Base-by-base conservation (phyloP, 2,329 filamentous ascomycete genomes). In the Colletotrichum camelliae region DNA sequence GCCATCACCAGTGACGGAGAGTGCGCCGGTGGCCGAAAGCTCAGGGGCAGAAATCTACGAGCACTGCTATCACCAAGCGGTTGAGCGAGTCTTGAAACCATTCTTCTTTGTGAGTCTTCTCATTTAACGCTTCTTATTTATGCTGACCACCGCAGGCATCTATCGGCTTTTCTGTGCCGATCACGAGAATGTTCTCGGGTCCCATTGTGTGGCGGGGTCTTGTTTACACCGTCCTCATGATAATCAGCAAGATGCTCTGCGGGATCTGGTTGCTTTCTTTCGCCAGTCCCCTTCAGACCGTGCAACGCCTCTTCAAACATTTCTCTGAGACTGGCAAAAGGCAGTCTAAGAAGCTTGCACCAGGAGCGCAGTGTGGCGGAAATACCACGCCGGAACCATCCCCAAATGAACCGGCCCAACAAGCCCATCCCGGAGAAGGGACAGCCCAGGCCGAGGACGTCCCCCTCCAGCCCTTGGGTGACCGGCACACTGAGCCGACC, bases 91-190 rank as follows among this genome's bases (percentile, higher is more conserved):
- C 0, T 82, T 96, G 0, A 91, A 91, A 66, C 94, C 94, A 0
- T 89, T 95, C 73, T 96, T 96, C 84, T 96, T 96, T 80, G 94
- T 91, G 80, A 83, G 89, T 83, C 7, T 9, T 15, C 1, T 55
- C 5, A 4, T 10, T 18, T 12, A 12, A 52, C 29, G 3, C 31
- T 12, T n/a, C 16, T 37, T 7, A 7, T 16, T 2, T 24, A 10
- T 24, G 31, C 77, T 80, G 8, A 80, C 43, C 27, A 3, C 1
- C 2, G 3, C 1, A 88, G 87, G 87, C 89, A 1, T 91, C 89
- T 0, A 93, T 96, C 43, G 94, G 94, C 0, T 96, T 96, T 81
- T 93, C 94, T 0, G 94, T 97, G 2, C 94, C 94, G 0, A 93
- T 96, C 35, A 91, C 89, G 0, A 84, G 90, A 7, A 92, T 97